Evolutionary conservation across 177 flowering plant genomes (phyloP).

Genomic region (Telopea speciosissima): DNA sequence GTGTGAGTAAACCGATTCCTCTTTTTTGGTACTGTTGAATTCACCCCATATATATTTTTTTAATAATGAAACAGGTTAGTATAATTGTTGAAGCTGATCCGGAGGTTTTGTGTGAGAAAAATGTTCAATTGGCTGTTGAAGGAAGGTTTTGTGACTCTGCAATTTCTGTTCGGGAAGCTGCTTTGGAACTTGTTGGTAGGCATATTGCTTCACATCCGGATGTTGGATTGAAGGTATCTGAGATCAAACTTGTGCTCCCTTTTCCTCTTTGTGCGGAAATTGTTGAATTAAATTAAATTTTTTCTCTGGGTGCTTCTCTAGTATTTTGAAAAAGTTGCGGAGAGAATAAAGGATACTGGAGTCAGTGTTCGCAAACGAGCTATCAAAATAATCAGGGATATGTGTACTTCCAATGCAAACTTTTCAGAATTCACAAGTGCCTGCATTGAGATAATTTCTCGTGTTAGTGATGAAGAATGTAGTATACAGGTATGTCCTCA

Average conservation of each 20-base stretch:
- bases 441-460: conserved; percentile 88
- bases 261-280: background rate
- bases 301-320: conserved; percentile 18
- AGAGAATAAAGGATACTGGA: conserved; percentile 93
- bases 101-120: conserved; percentile 76
- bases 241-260: conserved; percentile 1
- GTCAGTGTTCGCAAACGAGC: conserved; percentile 98
- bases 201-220: conserved; percentile 99
- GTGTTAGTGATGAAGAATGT: conserved; percentile 93
- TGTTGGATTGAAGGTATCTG: conserved; percentile 83
- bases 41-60: background rate
- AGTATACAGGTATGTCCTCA: conserved; percentile 68
- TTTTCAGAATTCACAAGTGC: conserved; percentile 72
- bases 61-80: conserved; percentile 60
- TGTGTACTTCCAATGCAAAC: conserved; percentile 81
- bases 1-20: background rate
- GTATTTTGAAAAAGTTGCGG: conserved; percentile 98
- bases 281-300: background rate
- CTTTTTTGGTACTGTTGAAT: background rate
- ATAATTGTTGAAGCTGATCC: conserved; percentile 97
- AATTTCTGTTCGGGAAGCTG: conserved; percentile 95
- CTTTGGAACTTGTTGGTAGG: conserved; percentile 97
- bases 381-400: conserved; percentile 87
- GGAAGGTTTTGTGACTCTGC: conserved; percentile 98
- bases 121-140: conserved; percentile 91